These are phyloP conservation scores for Nicotiana noctiflora DNA, from an alignment of 257 asterid genomes.

Conservation along the genomic window DNA sequence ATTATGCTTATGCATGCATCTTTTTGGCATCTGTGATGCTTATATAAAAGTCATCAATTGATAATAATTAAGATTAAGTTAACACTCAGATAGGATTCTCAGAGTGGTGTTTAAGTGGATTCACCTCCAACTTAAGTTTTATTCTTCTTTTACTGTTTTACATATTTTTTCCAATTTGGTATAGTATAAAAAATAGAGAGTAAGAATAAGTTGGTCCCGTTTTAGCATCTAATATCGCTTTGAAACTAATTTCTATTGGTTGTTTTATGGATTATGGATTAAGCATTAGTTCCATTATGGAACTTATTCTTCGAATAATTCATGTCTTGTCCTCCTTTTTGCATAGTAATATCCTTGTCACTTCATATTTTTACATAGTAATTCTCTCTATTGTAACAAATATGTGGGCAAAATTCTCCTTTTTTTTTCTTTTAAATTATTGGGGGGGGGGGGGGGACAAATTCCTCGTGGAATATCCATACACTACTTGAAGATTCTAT, in stretches of 20 bases:
- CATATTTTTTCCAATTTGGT: not conserved
- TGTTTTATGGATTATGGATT: not conserved
- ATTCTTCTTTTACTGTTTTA: not conserved
- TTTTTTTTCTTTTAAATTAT: not conserved
- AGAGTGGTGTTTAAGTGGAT: not conserved
- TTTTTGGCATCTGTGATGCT: too few relatives aligned
- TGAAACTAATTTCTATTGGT: not conserved
- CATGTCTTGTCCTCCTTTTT: not conserved
- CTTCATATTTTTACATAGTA: not conserved
- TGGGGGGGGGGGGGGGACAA: too few relatives aligned
- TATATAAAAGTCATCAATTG: not conserved
- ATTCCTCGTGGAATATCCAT: not conserved
- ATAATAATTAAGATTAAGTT: not conserved
- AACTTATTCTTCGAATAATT: not conserved
- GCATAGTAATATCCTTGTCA: not conserved
- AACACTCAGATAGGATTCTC: not conserved
- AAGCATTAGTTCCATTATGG: not conserved
- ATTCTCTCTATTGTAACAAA: not conserved
- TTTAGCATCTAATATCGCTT: not conserved
- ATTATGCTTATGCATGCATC: too few relatives aligned
- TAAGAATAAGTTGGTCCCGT: not conserved
- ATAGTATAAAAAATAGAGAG: not conserved
- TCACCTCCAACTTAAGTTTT: not conserved
- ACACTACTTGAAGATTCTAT: not conserved
- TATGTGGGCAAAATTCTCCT: not conserved